phyloP scores from a whole-genome alignment of 495 filamentous ascomycete species.

The Sphaerosporella brunnea region DNA sequence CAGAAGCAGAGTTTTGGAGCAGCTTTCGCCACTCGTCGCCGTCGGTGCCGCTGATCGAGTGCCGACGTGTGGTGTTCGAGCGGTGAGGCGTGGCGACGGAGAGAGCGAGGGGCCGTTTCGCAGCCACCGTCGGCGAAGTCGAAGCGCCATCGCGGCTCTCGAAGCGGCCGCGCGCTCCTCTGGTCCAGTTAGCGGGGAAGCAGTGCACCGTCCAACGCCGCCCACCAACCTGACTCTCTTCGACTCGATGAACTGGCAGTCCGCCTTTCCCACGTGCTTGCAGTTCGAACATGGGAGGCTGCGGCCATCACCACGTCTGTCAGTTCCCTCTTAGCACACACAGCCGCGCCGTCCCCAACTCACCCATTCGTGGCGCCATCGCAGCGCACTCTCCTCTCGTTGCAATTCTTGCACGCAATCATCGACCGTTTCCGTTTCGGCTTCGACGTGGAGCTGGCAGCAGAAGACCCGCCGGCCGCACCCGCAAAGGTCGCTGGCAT shows the following conservation, averaged over 20 bases:
- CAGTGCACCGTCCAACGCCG: background rate
- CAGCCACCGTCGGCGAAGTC: background rate
- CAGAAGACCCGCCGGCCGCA: background rate
- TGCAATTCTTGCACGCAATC: slow-evolving; percentile 17
- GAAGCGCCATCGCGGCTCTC: slow-evolving; percentile 9
- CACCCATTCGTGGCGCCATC: slow-evolving; percentile 12
- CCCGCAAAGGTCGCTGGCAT: background rate
- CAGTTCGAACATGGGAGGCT: slow-evolving; percentile 15
- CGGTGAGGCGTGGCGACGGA: background rate
- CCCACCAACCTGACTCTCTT: slow-evolving; percentile 9
- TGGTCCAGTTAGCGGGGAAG: background rate
- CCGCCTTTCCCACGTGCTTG: slow-evolving; percentile 11
- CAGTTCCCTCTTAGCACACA: background rate
- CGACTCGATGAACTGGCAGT: slow-evolving; percentile 15
- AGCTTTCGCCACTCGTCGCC: slow-evolving; percentile 10
- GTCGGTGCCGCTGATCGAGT: slow-evolving; percentile 10
- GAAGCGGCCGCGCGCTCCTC: slow-evolving; percentile 14
- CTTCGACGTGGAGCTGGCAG: background rate
- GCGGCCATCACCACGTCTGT: background rate
- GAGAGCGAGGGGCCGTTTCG: slow-evolving; percentile 1
- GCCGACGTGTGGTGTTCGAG: background rate
- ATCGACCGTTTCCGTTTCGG: slow-evolving; percentile 13
- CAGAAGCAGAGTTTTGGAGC: slow-evolving; percentile 4
- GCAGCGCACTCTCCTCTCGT: slow-evolving; percentile 13
- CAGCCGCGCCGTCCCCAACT: background rate